Evolutionary conservation across 495 filamentous ascomycete species (phyloP).

Genomic region (Annulohypoxylon nitens): DNA sequence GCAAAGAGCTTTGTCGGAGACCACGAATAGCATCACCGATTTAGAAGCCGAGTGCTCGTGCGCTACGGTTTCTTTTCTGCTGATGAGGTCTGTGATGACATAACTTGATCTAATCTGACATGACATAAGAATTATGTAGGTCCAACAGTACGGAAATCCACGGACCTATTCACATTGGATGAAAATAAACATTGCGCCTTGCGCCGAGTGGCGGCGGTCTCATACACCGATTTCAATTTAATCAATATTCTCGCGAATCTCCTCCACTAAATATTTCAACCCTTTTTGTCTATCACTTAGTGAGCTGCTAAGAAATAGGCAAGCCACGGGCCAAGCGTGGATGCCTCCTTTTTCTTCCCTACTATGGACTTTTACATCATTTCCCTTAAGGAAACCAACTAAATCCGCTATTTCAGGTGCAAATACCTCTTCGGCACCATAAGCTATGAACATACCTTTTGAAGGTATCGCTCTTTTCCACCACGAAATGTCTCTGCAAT

Average conservation of each 20-base stretch:
- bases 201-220: slow-evolving; percentile 21
- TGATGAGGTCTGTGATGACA: slow-evolving; percentile 62
- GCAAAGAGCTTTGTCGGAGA: slow-evolving; percentile 61
- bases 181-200: neutral
- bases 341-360: slow-evolving; percentile 71
- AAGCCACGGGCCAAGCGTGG: slow-evolving; percentile 84
- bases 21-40: slow-evolving; percentile 35
- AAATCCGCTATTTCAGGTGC: slow-evolving; percentile 71
- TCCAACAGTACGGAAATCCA: neutral
- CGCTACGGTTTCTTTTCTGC: slow-evolving; percentile 64
- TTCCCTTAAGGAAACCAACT: slow-evolving; percentile 60
- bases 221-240: slow-evolving; percentile 22
- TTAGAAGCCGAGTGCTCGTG: slow-evolving; percentile 58
- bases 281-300: slow-evolving; percentile 68
- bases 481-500: slow-evolving; percentile 70
- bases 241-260: slow-evolving; percentile 57
- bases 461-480: slow-evolving; percentile 72
- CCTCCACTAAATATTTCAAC: slow-evolving; percentile 66
- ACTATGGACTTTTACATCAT: slow-evolving; percentile 61
- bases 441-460: slow-evolving; percentile 72
- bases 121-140: slow-evolving; percentile 34
- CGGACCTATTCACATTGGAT: slow-evolving; percentile 27
- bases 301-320: slow-evolving; percentile 72
- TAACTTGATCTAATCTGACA: slow-evolving; percentile 71
- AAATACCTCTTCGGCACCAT: slow-evolving; percentile 79